These are phyloP conservation scores for Haplographium delicatum DNA, from an alignment of 495 filamentous ascomycete genomes.

Conservation along the genomic window DNA sequence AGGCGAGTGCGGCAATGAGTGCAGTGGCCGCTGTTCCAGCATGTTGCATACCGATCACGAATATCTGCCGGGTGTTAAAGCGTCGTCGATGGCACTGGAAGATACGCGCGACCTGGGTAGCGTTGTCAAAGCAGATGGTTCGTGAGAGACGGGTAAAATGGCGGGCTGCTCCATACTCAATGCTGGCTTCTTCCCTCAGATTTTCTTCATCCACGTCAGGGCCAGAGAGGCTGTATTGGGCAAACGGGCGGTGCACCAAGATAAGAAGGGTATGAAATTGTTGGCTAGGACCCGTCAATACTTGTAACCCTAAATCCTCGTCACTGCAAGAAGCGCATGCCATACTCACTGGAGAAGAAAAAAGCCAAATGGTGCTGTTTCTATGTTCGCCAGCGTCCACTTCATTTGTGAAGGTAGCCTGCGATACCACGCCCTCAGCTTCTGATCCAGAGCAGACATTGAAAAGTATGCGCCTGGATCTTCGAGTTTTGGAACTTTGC, in stretches of 20 bases:
- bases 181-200: conserved; percentile 19
- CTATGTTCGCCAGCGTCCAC: conserved; percentile 44
- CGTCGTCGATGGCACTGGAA: conserved; percentile 47
- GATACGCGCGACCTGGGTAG: conserved; percentile 43
- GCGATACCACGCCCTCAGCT: conserved; percentile 47
- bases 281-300: too few relatives aligned
- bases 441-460: conserved; percentile 40
- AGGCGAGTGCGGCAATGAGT: conserved; percentile 43
- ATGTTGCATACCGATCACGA: conserved; percentile 42
- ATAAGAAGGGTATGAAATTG: conserved; percentile 47
- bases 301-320: too few relatives aligned
- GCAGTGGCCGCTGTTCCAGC: conserved; percentile 47
- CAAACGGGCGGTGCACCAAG: conserved; percentile 44
- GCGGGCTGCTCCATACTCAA: conserved; percentile 4
- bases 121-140: conserved; percentile 48
- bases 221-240: conserved; percentile 42
- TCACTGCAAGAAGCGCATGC: too few relatives aligned
- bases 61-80: conserved; percentile 41
- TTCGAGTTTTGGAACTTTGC: conserved; percentile 32
- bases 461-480: conserved; percentile 39
- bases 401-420: conserved; percentile 39
- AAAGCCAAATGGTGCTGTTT: conserved; percentile 42
- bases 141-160: conserved; percentile 33
- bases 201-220: too few relatives aligned
- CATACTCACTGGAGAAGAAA: conserved; percentile 51